Base-by-base conservation (phyloP, 1,284 basidiomycete species). In the Thecaphora thlaspeos region DNA sequence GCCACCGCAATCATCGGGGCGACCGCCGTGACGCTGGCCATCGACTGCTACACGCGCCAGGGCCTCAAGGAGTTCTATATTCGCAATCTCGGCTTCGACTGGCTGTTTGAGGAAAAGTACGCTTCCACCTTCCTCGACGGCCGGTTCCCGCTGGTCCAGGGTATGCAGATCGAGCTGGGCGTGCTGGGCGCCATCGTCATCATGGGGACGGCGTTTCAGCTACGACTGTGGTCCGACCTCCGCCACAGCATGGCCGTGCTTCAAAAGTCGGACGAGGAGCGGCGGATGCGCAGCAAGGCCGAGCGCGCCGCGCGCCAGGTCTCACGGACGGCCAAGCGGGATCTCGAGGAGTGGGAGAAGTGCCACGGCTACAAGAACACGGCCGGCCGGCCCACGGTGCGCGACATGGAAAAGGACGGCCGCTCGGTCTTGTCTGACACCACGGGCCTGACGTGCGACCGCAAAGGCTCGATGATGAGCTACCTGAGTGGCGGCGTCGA, bases 51-150 rank as follows among this genome's bases (percentile, higher is more conserved):
- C 44, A 55, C 63, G 2, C 50, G 55, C 7, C 59, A 62, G 38
- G 89, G 88, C 22, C 83, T 95, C 53, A 96, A 96, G 81, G 93
- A 95, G 83, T 88, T 94, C 80, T 96, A 95, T 79, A 82, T 94
- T 46, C 94, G 89, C 86, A 96, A 95, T 74, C 81, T 97, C 41
- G 93, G 93, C 18, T 91, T 91, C 79, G 82, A 81, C 10, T 71
- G 81, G 3, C 79, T 95, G 32, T 95, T 94, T 79, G 48, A 30
- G 36, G 36, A 42, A 43, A 66, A 65, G 53, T 61, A 70, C 28
- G 53, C 54, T 2, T 53, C 56, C 19, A 65, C 58, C 17, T 71
- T 71, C 23, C 36, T 52, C 37, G 45, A 60, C 23, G 53, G 53
- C 48, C 80, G 83, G 46, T 94, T 90, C 70, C 89, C 89, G 11